Evolutionary conservation across 768 basidiomycete genomes (phyloP), one percentile per base, ranked within the genome.

Genomic region (Coprinellus micaceus): DNA sequence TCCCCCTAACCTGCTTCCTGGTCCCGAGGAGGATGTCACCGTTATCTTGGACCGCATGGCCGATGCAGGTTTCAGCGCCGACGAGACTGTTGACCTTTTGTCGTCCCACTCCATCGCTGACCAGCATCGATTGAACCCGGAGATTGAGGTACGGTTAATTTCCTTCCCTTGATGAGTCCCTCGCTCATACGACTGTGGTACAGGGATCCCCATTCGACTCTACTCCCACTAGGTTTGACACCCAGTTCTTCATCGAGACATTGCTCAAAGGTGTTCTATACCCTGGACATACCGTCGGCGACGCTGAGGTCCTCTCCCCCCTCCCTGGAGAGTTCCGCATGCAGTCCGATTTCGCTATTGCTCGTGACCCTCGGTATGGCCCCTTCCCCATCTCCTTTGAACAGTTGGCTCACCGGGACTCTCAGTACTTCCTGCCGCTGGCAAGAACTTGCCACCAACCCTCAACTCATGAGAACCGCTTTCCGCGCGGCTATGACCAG

Each of bases 401-500:
- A 29, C 12, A 19, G 15, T 22, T 46, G 67, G 69, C 58, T 73
- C 52, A 71, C 70, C 24, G 58, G 68, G 56, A 76, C 80, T 64
- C 58, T 71, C 3, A 66, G 75, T 41, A 82, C 80, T 21, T 71
- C 76, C 13, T 81, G 80, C 67, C 60, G 62, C 41, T 81, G 79
- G 79, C 80, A 81, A 64, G 67, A 69, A 1, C 71, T 75, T 57
- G 74, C 72, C 33, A 69, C 59, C 59, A 64, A 74, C 58, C 74
- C 74, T 56, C 59, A 67, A 15, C 65, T 61, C 46, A 67, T 77
- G 62, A 64, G 67, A 19, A 56, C 58, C 28, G 66, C 61, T 2
- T 78, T 78, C 70, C 69, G 66, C n/a, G 67, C 67, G 15, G 77
- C 73, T 15, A 76, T 80, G 74, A 63, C 67, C 30, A 81, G 79